These are phyloP conservation scores for Aegilops longissima DNA, from an alignment of 176 grass and related monocot species.

Conservation along the genomic window DNA sequence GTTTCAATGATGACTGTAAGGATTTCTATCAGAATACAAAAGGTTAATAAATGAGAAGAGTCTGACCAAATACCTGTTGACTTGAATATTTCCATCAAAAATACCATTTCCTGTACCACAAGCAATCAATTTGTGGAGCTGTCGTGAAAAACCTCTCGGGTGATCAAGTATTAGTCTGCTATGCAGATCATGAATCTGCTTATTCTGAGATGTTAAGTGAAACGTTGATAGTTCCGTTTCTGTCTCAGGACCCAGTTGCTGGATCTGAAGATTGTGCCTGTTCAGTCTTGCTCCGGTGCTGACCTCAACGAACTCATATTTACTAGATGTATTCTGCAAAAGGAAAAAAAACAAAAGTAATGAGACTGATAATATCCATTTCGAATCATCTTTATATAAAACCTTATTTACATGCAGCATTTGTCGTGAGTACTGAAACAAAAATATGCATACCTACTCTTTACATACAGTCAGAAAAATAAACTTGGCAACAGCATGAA, in stretches of 20 bases:
- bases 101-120: constrained; percentile 64
- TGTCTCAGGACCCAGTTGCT: constrained; percentile 82
- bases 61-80: constrained; percentile 65
- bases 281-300: constrained; percentile 83
- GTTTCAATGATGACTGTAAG: background rate
- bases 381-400: background rate
- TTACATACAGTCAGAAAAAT: background rate
- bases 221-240: constrained; percentile 67
- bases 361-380: background rate
- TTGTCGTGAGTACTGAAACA: background rate
- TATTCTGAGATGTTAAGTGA: constrained; percentile 72
- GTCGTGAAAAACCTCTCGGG: constrained; percentile 72
- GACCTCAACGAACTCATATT: constrained; percentile 79
- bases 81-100: constrained; percentile 97
- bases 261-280: constrained; percentile 90
- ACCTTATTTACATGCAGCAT: background rate
- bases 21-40: background rate
- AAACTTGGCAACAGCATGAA: background rate
- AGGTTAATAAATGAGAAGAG: background rate
- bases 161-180: constrained; percentile 89
- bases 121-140: constrained; percentile 92
- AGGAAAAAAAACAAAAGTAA: background rate
- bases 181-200: constrained; percentile 95
- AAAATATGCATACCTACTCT: background rate
- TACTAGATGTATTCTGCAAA: constrained; percentile 71